These are phyloP conservation scores for Penicillium canariense DNA, from an alignment of 495 filamentous ascomycete species.

Conservation along the genomic window DNA sequence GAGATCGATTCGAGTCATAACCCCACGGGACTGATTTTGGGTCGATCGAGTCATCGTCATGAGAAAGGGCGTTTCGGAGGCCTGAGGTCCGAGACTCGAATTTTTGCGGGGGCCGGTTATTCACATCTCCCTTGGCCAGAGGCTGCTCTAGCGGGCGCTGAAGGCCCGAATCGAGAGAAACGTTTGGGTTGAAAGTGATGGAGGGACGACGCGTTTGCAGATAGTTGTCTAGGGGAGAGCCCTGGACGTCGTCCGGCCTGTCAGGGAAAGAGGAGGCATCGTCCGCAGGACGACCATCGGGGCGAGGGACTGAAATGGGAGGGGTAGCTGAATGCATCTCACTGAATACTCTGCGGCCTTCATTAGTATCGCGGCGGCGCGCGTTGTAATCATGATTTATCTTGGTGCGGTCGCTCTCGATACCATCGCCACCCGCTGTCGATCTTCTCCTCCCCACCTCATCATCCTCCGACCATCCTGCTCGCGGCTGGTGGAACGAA, in stretches of 20 bases:
- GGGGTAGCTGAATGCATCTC: conserved; percentile 47
- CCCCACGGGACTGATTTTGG: conserved; percentile 20
- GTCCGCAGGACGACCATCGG: conserved; percentile 27
- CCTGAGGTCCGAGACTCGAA: conserved; percentile 42
- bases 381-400: conserved; percentile 40
- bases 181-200: conserved; percentile 43
- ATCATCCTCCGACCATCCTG: conserved; percentile 28
- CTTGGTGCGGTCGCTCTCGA: conserved; percentile 46
- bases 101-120: conserved; percentile 24
- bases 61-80: conserved; percentile 40
- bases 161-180: conserved; percentile 37
- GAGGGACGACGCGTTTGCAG: conserved; percentile 41
- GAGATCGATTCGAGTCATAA: conserved; percentile 22
- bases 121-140: conserved; percentile 33
- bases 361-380: conserved; percentile 46
- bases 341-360: conserved; percentile 45
- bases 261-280: conserved; percentile 37
- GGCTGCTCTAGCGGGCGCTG: conserved; percentile 40
- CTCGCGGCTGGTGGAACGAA: conserved; percentile 31
- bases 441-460: conserved; percentile 24
- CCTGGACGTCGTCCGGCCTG: conserved; percentile 41
- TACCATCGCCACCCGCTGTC: conserved; percentile 38
- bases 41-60: conserved; percentile 24
- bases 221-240: conserved; percentile 45
- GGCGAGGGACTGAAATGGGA: conserved; percentile 47